Evolutionary conservation across 139 green algal species (phyloP), one percentile per base, ranked within the genome.

Genomic region (Micromonas pusilla): DNA sequence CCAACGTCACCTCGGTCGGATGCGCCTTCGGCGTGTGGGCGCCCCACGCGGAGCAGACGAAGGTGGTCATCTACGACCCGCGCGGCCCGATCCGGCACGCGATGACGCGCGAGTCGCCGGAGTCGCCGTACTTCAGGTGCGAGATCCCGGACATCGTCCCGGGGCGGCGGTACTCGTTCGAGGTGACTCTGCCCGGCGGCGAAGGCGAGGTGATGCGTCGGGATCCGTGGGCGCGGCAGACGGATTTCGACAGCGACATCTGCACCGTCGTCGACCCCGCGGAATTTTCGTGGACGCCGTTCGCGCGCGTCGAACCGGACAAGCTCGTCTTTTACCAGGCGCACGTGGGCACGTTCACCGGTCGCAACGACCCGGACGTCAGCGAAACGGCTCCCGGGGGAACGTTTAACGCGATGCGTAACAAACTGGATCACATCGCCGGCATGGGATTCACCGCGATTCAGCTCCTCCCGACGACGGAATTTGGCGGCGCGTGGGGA

Each of bases 311-410:
- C 9, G 9, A 6, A 9, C 9, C 9, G 28, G 63, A 70, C 6
- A 16, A 70, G 30, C 28, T 83, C 34, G 76, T 89, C 36, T 89
- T 93, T 52, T 93, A 93, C 66, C 83, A 93, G 86, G 80, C 91
- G 79, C 88, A 91, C 53, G 67, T 91, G 1, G 88, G 89, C 52
- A 83, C 78, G 25, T 92, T 91, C 81, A 92, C 88, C 0, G 82
- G 82, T 78, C 36, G 21, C 19, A 76, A 79, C 53, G 73, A 79
- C 64, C 20, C 20, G 16, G 25, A 33, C n/a, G n/a, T n/a, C n/a
- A n/a, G 80, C 30, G 2, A n/a, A n/a, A n/a, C n/a, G n/a, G n/a
- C n/a, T n/a, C n/a, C n/a, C n/a, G n/a, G n/a, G n/a, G 77, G 77
- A 28, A 83, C 81, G 1, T 80, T 83, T 45, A 38, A 38, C 0